Evolutionary conservation across 1,284 basidiomycete species (phyloP), one percentile per base, ranked within the genome.

Genomic region (Puccinia coronata): DNA sequence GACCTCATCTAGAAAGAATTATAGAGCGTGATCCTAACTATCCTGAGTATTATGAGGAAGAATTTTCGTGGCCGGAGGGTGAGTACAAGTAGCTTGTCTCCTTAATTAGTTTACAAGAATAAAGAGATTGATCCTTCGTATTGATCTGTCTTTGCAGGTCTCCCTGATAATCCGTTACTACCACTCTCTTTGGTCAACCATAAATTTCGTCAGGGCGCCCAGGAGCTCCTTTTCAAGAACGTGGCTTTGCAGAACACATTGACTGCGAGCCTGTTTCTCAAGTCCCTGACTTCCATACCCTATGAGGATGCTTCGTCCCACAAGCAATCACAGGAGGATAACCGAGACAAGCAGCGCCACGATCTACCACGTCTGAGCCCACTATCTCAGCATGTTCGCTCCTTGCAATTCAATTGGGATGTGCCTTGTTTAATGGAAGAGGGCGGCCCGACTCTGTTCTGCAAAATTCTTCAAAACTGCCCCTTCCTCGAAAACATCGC

Each of bases 401-500:
- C 69, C 36, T 39, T 70, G 34, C 67, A 53, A 16, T 70, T 70
- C 49, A 18, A 8, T 11, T 70, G 67, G 67, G 31, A 12, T 28
- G 67, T 36, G 12, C 67, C 47, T 5, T 16, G 43, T 11, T 71
- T 43, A 18, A 71, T 71, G 69, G 69, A n/a, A 43, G 4, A 20
- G 23, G 61, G 61, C 31, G 61, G 61, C 16, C 23, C 23, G 16
- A 28, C 61, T 6, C 14, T 65, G 6, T 11, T 71, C 23, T 71
- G 43, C 18, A 43, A 71, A 5, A 71, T 71, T 18, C 16, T 71
- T 4, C 34, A 20, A 6, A 71, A 28, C 34, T 71, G 69, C 23
- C 69, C 43, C 16, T 23, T 47, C 18, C 67, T 70, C 39, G 49
- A 70, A 70, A 70, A 34, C 34, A 70, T 70, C 49, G n/a, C 39